Percentiles rank a stretch among this genome's conserved stretches.
phyloP scores from a whole-genome alignment of 164 flowering plant species.

The Liquidambar formosana region DNA sequence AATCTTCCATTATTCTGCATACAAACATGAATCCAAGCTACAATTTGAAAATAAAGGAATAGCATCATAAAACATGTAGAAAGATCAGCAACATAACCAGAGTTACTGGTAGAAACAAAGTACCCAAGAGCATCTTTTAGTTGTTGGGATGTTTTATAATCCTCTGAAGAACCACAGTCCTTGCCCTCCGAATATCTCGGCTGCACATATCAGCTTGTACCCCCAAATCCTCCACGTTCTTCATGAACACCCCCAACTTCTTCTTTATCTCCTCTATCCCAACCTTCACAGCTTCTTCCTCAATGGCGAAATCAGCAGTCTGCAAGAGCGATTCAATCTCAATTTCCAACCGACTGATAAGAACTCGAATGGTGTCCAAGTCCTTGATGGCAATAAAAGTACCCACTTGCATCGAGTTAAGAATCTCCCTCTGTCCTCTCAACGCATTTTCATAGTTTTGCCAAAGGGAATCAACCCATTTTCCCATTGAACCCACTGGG shows the following conservation, averaged over 20 bases:
- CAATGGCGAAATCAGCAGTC: constrained; percentile 37
- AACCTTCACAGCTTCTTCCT: constrained; percentile 42
- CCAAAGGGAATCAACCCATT: constrained; percentile 66
- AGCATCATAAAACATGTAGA: neutral
- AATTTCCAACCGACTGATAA: constrained; percentile 51
- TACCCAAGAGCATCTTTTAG: constrained; percentile 1
- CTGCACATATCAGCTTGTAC: constrained; percentile 58
- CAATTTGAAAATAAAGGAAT: neutral
- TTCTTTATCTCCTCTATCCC: constrained; percentile 56
- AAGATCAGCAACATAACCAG: neutral
- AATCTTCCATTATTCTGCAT: neutral
- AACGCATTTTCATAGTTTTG: constrained; percentile 62
- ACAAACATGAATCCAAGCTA: neutral
- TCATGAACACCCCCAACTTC: constrained; percentile 53
- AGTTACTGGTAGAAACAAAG: neutral
- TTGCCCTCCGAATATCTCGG: constrained; percentile 58
- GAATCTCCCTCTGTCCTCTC: constrained; percentile 65
- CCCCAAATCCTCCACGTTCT: constrained; percentile 58
- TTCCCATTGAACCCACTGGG: constrained; percentile 68
- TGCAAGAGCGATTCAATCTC: constrained; percentile 44
- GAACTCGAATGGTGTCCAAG: constrained; percentile 57
- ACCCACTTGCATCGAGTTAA: constrained; percentile 64
- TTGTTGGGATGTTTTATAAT: constrained; percentile 51
- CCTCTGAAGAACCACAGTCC: constrained; percentile 67
- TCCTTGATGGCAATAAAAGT: constrained; percentile 63